A percentile compares a stretch with the other conserved stretches of the same genome.
These are phyloP conservation scores for Aspergillus eucalypticola DNA, from an alignment of 2,329 filamentous ascomycete species.

Conservation along the genomic window DNA sequence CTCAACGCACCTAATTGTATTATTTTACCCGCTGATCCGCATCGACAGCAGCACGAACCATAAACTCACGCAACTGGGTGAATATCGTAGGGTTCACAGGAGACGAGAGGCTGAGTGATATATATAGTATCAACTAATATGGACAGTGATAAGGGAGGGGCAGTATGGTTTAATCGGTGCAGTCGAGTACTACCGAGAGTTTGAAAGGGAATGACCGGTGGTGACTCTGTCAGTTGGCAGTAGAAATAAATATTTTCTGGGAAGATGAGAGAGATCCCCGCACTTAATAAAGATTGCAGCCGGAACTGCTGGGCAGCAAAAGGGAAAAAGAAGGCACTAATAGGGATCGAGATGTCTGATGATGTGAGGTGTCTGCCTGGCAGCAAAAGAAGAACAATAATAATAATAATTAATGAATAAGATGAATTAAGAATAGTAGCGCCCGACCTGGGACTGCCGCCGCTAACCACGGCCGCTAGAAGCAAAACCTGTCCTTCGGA, in stretches of 20 bases:
- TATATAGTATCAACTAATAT: background rate
- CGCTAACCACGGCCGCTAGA: constrained; percentile 3
- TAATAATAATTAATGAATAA: background rate
- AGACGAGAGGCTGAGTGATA: background rate
- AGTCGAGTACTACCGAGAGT: background rate
- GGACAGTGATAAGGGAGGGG: background rate
- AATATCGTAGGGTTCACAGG: background rate
- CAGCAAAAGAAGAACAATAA: background rate
- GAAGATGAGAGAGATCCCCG: background rate
- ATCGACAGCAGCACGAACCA: background rate
- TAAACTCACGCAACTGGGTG: background rate
- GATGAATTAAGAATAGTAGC: background rate
- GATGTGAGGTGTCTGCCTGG: background rate
- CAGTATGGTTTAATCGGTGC: background rate
- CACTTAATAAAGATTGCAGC: background rate
- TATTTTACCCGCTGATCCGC: constrained; percentile 2
- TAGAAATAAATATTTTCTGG: background rate
- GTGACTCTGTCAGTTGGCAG: background rate
- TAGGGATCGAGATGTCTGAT: background rate
- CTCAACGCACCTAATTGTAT: background rate
- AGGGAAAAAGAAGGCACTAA: background rate
- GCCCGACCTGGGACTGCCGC: constrained; percentile 1
- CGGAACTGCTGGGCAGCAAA: background rate
- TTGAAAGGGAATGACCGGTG: background rate
- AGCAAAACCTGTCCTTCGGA: background rate